Percentiles rank a stretch among this genome's conserved stretches.
These are phyloP conservation scores for Magnaporthiopsis incrustans DNA, from an alignment of 2,329 filamentous ascomycete species.

Conservation along the genomic window DNA sequence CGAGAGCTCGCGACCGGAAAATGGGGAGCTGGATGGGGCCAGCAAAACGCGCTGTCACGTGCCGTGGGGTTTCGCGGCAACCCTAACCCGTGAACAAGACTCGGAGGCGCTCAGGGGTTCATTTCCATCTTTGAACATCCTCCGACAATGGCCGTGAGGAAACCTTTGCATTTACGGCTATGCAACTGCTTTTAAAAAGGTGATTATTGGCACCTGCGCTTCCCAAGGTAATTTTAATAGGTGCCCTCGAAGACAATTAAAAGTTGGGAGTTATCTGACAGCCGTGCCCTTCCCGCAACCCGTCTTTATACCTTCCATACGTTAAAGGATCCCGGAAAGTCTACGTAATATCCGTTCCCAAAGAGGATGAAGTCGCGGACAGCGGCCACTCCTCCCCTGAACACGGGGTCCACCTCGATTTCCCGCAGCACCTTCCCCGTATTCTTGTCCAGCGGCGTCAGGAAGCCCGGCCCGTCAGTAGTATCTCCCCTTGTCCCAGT, in stretches of 20 bases:
- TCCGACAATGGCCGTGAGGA: background rate
- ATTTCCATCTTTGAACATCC: too few relatives aligned
- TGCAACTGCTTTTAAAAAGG: too few relatives aligned
- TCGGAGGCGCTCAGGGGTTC: background rate
- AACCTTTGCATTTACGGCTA: background rate
- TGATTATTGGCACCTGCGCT: too few relatives aligned
- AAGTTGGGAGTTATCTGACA: background rate
- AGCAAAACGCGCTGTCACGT: constrained; percentile 8
- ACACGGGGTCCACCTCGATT: constrained; percentile 6
- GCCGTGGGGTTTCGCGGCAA: constrained; percentile 1
- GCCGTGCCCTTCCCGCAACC: too few relatives aligned
- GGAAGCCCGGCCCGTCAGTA: constrained; percentile 3
- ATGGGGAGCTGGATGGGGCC: background rate
- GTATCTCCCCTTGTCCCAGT: constrained; percentile 1
- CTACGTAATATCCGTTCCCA: constrained; percentile 12
- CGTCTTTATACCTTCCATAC: background rate
- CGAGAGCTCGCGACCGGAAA: background rate
- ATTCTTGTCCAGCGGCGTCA: constrained; percentile 9
- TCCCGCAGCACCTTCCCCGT: constrained; percentile 9
- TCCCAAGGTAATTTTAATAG: too few relatives aligned
- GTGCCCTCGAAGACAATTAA: background rate
- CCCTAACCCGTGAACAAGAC: background rate
- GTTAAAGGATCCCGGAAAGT: background rate
- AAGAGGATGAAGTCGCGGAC: constrained; percentile 12
- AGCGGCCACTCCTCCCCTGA: constrained; percentile 11